Conservation (phyloP, 2,329 filamentous ascomycete species). For the Iodosphaeria phyllophila region DNA sequence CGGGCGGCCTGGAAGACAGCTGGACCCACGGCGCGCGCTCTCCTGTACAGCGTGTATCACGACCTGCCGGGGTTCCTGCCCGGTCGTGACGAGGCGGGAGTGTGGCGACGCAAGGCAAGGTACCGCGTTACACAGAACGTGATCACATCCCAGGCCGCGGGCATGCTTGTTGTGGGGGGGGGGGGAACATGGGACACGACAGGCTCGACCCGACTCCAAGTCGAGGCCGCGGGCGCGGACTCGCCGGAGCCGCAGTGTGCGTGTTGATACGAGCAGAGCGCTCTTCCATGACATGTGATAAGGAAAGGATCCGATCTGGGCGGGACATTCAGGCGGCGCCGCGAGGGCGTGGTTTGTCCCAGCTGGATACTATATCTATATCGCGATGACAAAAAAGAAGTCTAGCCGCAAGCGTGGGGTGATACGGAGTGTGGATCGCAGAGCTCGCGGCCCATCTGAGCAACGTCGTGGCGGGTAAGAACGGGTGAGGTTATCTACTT, state of each 20-base stretch:
- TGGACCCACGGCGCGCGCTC: constrained; percentile 56
- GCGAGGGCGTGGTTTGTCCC: too few relatives aligned
- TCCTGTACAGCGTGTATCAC: constrained; percentile 61
- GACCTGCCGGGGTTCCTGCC: constrained; percentile 52
- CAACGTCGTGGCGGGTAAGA: constrained; percentile 22
- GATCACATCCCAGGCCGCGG: constrained; percentile 66
- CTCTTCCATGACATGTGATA: constrained; percentile 26
- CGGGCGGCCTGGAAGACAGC: constrained; percentile 52
- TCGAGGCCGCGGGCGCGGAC: constrained; percentile 42
- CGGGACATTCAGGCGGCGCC: constrained; percentile 39
- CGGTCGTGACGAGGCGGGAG: constrained; percentile 15
- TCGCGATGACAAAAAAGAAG: too few relatives aligned
- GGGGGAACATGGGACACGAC: constrained; percentile 21
- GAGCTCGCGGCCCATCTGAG: constrained; percentile 52
- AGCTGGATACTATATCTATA: constrained; percentile 52
- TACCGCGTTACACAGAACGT: constrained; percentile 68
- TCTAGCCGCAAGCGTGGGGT: constrained; percentile 40
- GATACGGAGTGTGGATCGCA: constrained; percentile 55
- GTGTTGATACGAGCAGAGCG: constrained; percentile 32
- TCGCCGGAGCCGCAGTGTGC: constrained; percentile 56
- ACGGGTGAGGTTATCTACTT: constrained; percentile 28
- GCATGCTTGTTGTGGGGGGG: constrained; percentile 58
- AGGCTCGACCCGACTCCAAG: constrained; percentile 23
- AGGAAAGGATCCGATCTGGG: constrained; percentile 32
- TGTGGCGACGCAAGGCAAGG: constrained; percentile 25